Evolutionary conservation across 345 rosid species (phyloP), one percentile per base, ranked within the genome.

Genomic region (Brassica incana): DNA sequence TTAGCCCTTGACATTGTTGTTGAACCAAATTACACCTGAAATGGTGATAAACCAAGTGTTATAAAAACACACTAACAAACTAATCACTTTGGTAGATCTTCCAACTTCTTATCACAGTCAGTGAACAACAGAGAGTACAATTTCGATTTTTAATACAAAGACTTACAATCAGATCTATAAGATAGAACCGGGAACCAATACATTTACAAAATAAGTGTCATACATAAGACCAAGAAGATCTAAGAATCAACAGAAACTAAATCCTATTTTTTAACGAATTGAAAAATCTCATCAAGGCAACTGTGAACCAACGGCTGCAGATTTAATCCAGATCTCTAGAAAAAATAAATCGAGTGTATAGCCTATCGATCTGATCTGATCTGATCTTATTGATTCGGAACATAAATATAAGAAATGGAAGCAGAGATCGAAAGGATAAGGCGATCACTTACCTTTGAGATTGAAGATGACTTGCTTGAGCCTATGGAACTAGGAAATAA

Each of bases 1-100:
- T 78, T 59, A 72, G 30, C n/a, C 32, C 81, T 77, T 35, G 81
- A 32, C 81, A 78, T 78, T 43, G 77, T 72, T 58, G 52, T 38
- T 38, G 62, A 72, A 25, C 67, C 43, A 72, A 78, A 15, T 27
- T 78, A 65, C 5, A 72, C 77, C 81, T 78, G 81, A 72, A 72
- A 78, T 6, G 43, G 33, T 54, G 16, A 65, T 35, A 64, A 56
- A 1, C 15, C 1, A 54, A 38, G 58, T 25, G 72, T 71, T 71
- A 32, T 9, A 64, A 77, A 48, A 30, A 33, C 29, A 27, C 1
- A 58, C 10, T 1, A 58, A 35, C 10, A 43, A 58, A 8, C 35
- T 5, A 77, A 43, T 43, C 80, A 43, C 5, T 11, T 43, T 11
- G 25, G 36, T 77, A 77, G 69, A 69, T 27, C 25, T 52, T 11